Conservation (phyloP, 2,329 filamentous ascomycete genomes). For the Fusarium begoniae region DNA sequence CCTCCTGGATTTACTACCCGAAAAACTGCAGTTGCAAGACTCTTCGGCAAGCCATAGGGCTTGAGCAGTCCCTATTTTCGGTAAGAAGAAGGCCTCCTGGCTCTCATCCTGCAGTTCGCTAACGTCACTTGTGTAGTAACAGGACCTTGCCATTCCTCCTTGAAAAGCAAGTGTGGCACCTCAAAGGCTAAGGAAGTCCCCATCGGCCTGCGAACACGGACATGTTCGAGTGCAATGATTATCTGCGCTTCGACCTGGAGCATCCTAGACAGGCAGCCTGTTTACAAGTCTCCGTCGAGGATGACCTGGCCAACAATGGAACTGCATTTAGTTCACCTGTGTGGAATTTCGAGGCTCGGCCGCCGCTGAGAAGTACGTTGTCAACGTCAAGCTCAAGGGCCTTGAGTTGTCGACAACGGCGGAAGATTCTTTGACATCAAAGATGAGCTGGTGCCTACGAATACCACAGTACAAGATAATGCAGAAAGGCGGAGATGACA, state of each 20-base stretch:
- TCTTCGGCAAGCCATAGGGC: neutral
- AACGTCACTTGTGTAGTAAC: neutral
- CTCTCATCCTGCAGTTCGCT: neutral
- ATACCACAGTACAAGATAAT: neutral
- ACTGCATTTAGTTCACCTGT: neutral
- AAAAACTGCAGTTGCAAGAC: neutral
- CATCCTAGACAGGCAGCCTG: neutral
- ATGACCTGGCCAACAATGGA: neutral
- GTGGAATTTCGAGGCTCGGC: conserved; percentile 32
- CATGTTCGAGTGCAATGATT: neutral
- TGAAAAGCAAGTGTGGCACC: neutral
- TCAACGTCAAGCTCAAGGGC: neutral
- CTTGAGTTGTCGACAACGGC: neutral
- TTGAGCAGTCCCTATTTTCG: neutral
- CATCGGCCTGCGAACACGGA: neutral
- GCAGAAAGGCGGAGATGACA: neutral
- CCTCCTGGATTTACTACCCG: neutral
- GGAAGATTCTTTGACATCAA: neutral
- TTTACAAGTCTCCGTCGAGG: neutral
- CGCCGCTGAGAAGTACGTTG: neutral
- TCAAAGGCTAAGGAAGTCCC: neutral
- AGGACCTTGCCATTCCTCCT: neutral
- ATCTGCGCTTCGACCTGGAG: neutral
- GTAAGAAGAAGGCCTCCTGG: neutral
- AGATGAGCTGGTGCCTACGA: neutral